Percentiles rank a stretch among this genome's conserved stretches.
phyloP scores from a whole-genome alignment of 2,329 filamentous ascomycete genomes.

The Fonsecaea multimorphosa region DNA sequence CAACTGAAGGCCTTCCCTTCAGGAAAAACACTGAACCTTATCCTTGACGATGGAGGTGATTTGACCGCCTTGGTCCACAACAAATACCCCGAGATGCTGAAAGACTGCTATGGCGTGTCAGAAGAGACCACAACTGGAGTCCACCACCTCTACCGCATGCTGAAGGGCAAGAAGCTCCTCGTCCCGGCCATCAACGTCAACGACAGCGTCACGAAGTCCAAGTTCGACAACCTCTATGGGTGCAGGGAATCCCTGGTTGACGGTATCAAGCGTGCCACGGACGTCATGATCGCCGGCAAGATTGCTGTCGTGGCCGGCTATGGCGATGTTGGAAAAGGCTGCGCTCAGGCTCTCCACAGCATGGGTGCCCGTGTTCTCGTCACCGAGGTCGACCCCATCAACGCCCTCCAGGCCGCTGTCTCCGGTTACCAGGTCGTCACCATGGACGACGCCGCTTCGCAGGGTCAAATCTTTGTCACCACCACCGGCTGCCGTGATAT shows the following conservation, averaged over 20 bases:
- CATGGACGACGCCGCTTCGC: slow-evolving; percentile 91
- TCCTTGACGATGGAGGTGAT: slow-evolving; percentile 98
- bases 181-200: slow-evolving; percentile 99
- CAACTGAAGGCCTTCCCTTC: slow-evolving; percentile 97
- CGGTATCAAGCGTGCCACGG: slow-evolving; percentile 99
- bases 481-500: slow-evolving; percentile 99
- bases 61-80: slow-evolving; percentile 93
- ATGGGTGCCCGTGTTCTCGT: slow-evolving; percentile 97
- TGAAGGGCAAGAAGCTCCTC: slow-evolving; percentile 87
- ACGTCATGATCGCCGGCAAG: slow-evolving; percentile 99
- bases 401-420: slow-evolving; percentile 97
- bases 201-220: slow-evolving; percentile 99
- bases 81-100: slow-evolving; percentile 98
- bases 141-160: slow-evolving; percentile 98
- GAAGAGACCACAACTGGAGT: slow-evolving; percentile 99
- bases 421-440: slow-evolving; percentile 95
- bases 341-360: slow-evolving; percentile 90
- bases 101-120: slow-evolving; percentile 97
- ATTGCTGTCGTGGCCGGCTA: slow-evolving; percentile 96
- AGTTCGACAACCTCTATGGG: slow-evolving; percentile 99
- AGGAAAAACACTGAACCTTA: slow-evolving; percentile 94
- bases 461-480: slow-evolving; percentile 98
- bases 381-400: slow-evolving; percentile 98
- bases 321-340: slow-evolving; percentile 99
- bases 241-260: slow-evolving; percentile 98